phyloP scores from a whole-genome alignment of 2,329 filamentous ascomycete species.

The Ilyonectria destructans region DNA sequence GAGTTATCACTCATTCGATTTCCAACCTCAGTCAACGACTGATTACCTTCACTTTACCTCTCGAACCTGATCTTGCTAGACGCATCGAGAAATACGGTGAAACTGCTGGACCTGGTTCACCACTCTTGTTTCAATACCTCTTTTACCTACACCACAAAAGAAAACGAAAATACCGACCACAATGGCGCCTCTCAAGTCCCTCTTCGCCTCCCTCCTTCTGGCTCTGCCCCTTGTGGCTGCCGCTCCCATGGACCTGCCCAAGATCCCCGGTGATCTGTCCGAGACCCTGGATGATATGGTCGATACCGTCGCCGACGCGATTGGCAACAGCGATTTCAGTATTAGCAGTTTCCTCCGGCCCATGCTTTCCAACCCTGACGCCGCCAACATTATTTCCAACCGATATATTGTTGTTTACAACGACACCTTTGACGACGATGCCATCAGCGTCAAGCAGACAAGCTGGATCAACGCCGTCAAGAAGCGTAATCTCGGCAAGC shows the following conservation, averaged over 20 bases:
- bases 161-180: slow-evolving; percentile 37
- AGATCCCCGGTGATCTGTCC: slow-evolving; percentile 25
- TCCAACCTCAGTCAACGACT: slow-evolving; percentile 26
- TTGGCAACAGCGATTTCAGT: slow-evolving; percentile 35
- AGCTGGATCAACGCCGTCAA: slow-evolving; percentile 65
- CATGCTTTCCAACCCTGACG: slow-evolving; percentile 66
- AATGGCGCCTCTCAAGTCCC: slow-evolving; percentile 49
- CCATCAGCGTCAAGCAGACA: slow-evolving; percentile 66
- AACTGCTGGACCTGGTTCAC: slow-evolving; percentile 52
- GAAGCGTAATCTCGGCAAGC: slow-evolving; percentile 72
- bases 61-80: slow-evolving; percentile 36
- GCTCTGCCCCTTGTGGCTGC: slow-evolving; percentile 49
- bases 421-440: slow-evolving; percentile 64
- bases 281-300: slow-evolving; percentile 38
- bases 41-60: slow-evolving; percentile 34
- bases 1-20: slow-evolving; percentile 36
- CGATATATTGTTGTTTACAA: slow-evolving; percentile 79
- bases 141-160: slow-evolving; percentile 27
- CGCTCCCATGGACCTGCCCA: slow-evolving; percentile 36
- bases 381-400: slow-evolving; percentile 67
- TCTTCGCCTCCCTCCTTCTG: slow-evolving; percentile 47
- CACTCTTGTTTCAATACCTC: slow-evolving; percentile 35
- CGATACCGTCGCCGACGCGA: slow-evolving; percentile 30
- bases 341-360: slow-evolving; percentile 53
- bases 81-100: slow-evolving; percentile 44